Evolutionary conservation across 257 asterid species (phyloP), one percentile per base, ranked within the genome.

Genomic region (Lantana camara): DNA sequence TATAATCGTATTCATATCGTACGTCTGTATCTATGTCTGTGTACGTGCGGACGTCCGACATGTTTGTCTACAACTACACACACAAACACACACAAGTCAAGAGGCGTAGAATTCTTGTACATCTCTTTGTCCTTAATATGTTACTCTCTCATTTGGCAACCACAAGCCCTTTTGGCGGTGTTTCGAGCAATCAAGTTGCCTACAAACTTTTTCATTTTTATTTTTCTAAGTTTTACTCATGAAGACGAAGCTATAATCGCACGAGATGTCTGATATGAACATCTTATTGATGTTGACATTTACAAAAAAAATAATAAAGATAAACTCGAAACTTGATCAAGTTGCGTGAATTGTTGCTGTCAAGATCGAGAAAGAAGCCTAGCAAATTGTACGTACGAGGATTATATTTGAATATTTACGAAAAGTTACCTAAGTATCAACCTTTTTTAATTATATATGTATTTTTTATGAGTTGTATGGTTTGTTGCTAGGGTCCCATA

Each of bases 131-230:
- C 48, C 37, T 42, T 11, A 52, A 9, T 53, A 64, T 51, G 51
- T 51, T 35, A 11, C 15, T 27, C 4, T 16, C 19, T 7, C 22
- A 17, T 35, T 20, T 57, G 0, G 49, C 9, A 38, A 54, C 29
- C 38, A 24, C 13, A 54, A 42, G 11, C 21, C n/a, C 59, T 67
- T 66, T 56, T 57, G 64, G 72, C 64, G 40, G 48, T 66, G 64
- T 64, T 40, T 30, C 64, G 30, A 66, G 64, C 13, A 40, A 55
- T 38, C 54, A 52, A 53, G 70, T 66, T 54, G 71, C 46, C 14
- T 16, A 22, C n/a, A 53, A 15, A 12, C 51, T 22, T 44, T 66
- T 53, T 41, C 19, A 11, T 12, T 24, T 12, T 2, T 5, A 14
- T 12, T 34, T 65, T 17, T 54, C 1, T 7, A 4, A 64, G 48